Base-by-base conservation (phyloP, 257 asterid genomes). In the Agastache rugosa region DNA sequence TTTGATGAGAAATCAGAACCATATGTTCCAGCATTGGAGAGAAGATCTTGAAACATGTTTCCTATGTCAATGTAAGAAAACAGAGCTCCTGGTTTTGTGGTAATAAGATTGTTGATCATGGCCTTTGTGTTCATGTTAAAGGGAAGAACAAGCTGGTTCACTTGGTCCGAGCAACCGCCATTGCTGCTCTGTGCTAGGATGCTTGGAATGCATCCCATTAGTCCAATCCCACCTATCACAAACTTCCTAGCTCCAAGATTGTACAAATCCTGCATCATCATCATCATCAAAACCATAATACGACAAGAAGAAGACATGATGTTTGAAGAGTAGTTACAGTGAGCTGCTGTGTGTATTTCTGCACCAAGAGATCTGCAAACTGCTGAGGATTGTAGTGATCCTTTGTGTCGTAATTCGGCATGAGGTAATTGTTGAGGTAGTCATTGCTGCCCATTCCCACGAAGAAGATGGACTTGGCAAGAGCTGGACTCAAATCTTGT, bases 141-240 rank as follows among this genome's bases (percentile, higher is more conserved):
- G 6, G 97, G 98, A 31, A 71, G 84, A 23, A 88, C 86, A 15
- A 91, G 86, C 69, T 82, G 78, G 66, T 91, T 93, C 31, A 91
- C 97, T 53, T 77, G 75, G 2, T 88, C 92, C 1, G 98, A 93
- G 81, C 96, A 93, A 9, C 25, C 27, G 0, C 96, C 88, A 0
- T 65, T 75, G 55, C 47, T 63, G 75, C 85, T 88, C 63, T 88
- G 95, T 0, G 97, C 88, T 35, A 91, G 83, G 44, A 93, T 87
- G 83, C 93, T 88, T 2, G 97, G 98, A 29, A 91, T 93, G 60
- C 98, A 93, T 6, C 97, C 98, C 96, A 93, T 89, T 25, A 85
- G 77, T 62, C 97, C 97, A 25, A 93, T 71, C 74, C 98, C 98
- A 0, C 84, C 85, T 55, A 93, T 91, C 69, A 85, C 94, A 76